Evolutionary conservation across 495 filamentous ascomycete genomes (phyloP).

Genomic region (Paragyromitra xinjiangensis): DNA sequence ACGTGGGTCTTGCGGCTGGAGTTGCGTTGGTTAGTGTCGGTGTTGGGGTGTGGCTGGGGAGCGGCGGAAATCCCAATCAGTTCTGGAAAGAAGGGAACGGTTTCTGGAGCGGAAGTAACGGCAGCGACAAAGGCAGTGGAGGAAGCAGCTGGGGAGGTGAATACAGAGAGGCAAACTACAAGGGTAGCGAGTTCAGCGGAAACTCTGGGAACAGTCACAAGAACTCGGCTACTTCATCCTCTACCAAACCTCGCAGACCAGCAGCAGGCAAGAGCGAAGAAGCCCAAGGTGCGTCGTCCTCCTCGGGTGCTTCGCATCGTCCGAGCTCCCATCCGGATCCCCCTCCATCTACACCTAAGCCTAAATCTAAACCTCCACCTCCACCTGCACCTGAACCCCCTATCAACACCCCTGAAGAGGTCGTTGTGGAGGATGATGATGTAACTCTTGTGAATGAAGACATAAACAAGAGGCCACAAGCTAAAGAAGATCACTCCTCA

Average conservation of each 20-base stretch:
- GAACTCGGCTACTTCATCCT: conserved; percentile 17
- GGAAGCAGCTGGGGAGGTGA: conserved; percentile 47
- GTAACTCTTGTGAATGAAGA: conserved; percentile 37
- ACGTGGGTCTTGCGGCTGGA: conserved; percentile 23
- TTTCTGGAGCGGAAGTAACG: conserved; percentile 45
- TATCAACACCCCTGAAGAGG: conserved; percentile 26
- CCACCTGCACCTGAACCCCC: conserved; percentile 25
- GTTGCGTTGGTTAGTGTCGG: conserved; percentile 36
- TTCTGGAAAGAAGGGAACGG: conserved; percentile 50
- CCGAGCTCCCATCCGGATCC: conserved; percentile 32
- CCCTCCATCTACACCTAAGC: conserved; percentile 22
- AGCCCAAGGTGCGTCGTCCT: conserved; percentile 48
- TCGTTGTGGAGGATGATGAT: conserved; percentile 43
- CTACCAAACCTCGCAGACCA: conserved; percentile 27
- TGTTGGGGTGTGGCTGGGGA: conserved; percentile 42
- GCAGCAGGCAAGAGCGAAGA: conserved; percentile 33
- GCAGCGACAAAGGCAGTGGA: conserved; percentile 53
- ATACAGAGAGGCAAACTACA: conserved; percentile 23
- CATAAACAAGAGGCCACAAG: conserved; percentile 43
- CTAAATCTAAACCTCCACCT: conserved; percentile 15
- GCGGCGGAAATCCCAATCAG: conserved; percentile 2
- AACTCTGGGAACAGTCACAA: conserved; percentile 13
- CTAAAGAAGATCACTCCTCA: conserved; percentile 40
- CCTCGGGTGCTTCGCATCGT: conserved; percentile 47
- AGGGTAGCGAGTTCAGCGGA: not conserved